Percentiles rank a stretch among this genome's conserved stretches.
phyloP scores from a whole-genome alignment of 2,329 filamentous ascomycete genomes.

The Trichoderma sp. region DNA sequence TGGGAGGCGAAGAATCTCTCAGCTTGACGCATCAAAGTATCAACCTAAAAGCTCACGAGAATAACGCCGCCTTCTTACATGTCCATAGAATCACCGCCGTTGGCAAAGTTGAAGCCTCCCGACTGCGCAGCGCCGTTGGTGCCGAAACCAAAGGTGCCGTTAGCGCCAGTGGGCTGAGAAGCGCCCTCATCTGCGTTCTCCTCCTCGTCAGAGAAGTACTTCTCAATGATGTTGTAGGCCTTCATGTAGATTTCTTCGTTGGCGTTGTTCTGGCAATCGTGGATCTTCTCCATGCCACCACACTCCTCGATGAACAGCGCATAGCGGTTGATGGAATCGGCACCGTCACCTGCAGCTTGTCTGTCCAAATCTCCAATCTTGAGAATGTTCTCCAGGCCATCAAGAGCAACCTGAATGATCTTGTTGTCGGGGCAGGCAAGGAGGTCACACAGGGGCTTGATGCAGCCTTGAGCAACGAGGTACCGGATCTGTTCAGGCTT shows the following conservation, averaged over 20 bases:
- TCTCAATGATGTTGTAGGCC: conserved; percentile 99
- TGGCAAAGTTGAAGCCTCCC: conserved; percentile 92
- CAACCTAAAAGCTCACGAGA: not conserved
- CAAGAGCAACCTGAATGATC: conserved; percentile 98
- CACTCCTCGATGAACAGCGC: conserved; percentile 98
- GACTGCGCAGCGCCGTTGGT: conserved; percentile 60
- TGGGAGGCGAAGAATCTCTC: not conserved
- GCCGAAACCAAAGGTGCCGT: conserved; percentile 78
- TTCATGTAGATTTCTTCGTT: conserved; percentile 99
- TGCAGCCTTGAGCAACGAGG: conserved; percentile 88
- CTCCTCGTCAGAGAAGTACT: conserved; percentile 99
- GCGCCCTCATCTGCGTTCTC: conserved; percentile 82
- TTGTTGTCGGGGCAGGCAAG: conserved; percentile 98
- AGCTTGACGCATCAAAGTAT: conserved; percentile 1
- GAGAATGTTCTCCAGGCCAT: conserved; percentile 97
- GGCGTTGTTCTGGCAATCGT: conserved; percentile 99
- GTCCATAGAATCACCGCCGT: conserved; percentile 62
- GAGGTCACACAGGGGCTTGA: conserved; percentile 94
- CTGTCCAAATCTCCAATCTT: conserved; percentile 99
- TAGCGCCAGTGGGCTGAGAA: conserved; percentile 65
- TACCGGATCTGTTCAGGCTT: conserved; percentile 99
- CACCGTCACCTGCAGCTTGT: conserved; percentile 72
- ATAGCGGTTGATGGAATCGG: conserved; percentile 88
- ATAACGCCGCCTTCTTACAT: conserved; percentile 46
- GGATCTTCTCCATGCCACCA: conserved; percentile 99